Base-by-base conservation (phyloP, 2,329 filamentous ascomycete genomes). In the Talaromyces sp. region DNA sequence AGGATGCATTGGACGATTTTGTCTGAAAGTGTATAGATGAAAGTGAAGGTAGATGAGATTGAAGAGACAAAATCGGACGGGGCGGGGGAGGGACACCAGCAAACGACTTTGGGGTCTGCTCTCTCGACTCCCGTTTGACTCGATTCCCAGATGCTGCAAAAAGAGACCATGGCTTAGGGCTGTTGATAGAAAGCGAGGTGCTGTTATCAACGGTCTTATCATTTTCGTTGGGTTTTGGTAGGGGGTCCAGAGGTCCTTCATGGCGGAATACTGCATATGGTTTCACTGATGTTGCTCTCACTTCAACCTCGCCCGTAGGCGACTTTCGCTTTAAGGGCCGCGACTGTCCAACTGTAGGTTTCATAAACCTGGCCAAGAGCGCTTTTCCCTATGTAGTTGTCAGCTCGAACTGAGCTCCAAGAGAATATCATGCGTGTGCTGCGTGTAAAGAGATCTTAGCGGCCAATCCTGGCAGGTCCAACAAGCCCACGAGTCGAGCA, bases 291-390 rank as follows among this genome's bases (percentile, higher is more conserved):
- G 22, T 31, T 52, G 59, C 14, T n/a, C 24, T 61, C 16, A 39
- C 19, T 37, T 24, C 45, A 10, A 43, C 22, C 31, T 37, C 59
- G 33, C 59, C 62, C n/a, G 43, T 19, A 10, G 54, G 58, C 33
- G 35, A 58, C 8, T 66, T 66, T 19, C 64, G 61, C 54, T 66
- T 66, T 3, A 66, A 22, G 5, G 60, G 37, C 13, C 52, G 27
- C 22, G 64, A 50, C n/a, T 62, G 33, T 13, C 14, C 37, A 27
- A 22, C 22, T 19, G 43, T 39, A 16, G 64, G n/a, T 31, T 56
- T 56, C 5, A 27, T 35, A 22, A 56, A 56, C 5, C 16, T 31
- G 16, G 27, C 50, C 50, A 37, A 37, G 9, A 56, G 50, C 10
- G 9, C 11, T 31, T 37, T 9, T 1, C 10, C 31, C 50, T 56